phyloP scores from a whole-genome alignment of 2,329 filamentous ascomycete genomes.

The Capronia coronata region DNA sequence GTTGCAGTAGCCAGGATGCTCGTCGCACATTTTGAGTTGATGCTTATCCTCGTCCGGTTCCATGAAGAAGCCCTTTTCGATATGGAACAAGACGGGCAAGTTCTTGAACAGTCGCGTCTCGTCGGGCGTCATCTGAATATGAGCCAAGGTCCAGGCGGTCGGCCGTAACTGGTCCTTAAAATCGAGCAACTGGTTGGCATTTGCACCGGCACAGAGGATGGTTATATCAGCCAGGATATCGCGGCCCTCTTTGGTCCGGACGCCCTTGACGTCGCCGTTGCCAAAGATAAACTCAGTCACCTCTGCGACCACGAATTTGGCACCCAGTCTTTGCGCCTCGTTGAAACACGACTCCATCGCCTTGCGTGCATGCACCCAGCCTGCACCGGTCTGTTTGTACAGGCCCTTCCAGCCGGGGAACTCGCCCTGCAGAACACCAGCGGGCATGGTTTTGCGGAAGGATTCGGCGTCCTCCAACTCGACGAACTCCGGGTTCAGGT shows the following conservation, averaged over 20 bases:
- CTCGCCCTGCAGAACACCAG: conserved; percentile 42
- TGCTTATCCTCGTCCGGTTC: conserved; percentile 40
- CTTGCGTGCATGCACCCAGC: conserved; percentile 50
- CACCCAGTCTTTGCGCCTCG: conserved; percentile 44
- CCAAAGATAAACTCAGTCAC: conserved; percentile 36
- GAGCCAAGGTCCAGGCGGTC: conserved; percentile 44
- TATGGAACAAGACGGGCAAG: conserved; percentile 43
- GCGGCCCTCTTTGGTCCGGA: conserved; percentile 35
- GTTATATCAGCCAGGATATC: conserved; percentile 36
- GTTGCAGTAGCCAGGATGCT: conserved; percentile 53
- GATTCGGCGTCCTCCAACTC: conserved; percentile 40
- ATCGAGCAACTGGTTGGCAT: conserved; percentile 39
- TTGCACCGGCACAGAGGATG: conserved; percentile 42
- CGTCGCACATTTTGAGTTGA: conserved; percentile 42
- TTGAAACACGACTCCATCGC: conserved; percentile 42
- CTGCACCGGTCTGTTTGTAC: conserved; percentile 40
- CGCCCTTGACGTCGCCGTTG: conserved; percentile 37
- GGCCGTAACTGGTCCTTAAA: conserved; percentile 41
- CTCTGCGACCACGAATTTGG: conserved; percentile 41
- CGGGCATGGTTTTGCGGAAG: conserved; percentile 48
- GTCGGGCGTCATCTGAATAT: conserved; percentile 39
- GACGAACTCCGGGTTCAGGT: not conserved
- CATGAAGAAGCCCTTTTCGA: conserved; percentile 47
- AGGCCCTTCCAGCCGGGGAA: conserved; percentile 43
- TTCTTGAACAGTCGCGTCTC: conserved; percentile 41